Evolutionary conservation across 192 early-diverging fungal genomes (phyloP).

Genomic region (Haplosporangium gracile): DNA sequence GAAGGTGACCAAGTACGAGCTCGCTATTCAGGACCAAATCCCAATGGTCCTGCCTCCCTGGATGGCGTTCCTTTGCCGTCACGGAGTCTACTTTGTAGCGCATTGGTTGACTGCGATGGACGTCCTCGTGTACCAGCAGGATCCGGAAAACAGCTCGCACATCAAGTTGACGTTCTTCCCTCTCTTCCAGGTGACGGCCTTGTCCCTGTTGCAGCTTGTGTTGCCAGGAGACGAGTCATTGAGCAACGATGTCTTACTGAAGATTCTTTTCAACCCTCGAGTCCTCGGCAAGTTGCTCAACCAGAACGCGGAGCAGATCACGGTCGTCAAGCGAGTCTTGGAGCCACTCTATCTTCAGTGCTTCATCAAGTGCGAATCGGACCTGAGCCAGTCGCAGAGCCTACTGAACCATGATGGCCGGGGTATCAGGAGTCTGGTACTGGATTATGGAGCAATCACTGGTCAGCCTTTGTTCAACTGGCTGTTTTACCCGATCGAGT

Average conservation of each 20-base stretch:
- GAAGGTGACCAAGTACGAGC: conserved; percentile 48
- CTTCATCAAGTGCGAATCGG: conserved; percentile 33
- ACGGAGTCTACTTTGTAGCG: conserved; percentile 49
- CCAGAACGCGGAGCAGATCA: conserved; percentile 36
- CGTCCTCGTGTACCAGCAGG: conserved; percentile 46
- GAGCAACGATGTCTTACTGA: conserved; percentile 42
- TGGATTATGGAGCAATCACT: conserved; percentile 47
- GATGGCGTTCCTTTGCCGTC: conserved; percentile 45
- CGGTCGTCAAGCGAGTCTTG: conserved; percentile 38
- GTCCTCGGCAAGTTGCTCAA: conserved; percentile 45
- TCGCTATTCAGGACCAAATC: conserved; percentile 45
- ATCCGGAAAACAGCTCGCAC: conserved; percentile 51
- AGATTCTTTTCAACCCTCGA: conserved; percentile 45
- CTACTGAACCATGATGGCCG: conserved; percentile 49
- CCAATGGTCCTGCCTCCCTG: conserved; percentile 33
- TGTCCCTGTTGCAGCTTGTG: conserved; percentile 46
- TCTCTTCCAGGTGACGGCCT: conserved; percentile 48
- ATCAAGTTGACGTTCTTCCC: conserved; percentile 58
- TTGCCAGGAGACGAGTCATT: conserved; percentile 48
- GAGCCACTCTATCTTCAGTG: conserved; percentile 45
- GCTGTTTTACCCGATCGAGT: conserved; percentile 52
- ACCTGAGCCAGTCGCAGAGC: conserved; percentile 34
- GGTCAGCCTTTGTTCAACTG: conserved; percentile 52
- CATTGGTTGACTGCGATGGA: conserved; percentile 54
- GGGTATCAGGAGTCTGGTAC: conserved; percentile 29